Base-by-base conservation (phyloP, 1,284 basidiomycete genomes). In the Leccinum solheimii region DNA sequence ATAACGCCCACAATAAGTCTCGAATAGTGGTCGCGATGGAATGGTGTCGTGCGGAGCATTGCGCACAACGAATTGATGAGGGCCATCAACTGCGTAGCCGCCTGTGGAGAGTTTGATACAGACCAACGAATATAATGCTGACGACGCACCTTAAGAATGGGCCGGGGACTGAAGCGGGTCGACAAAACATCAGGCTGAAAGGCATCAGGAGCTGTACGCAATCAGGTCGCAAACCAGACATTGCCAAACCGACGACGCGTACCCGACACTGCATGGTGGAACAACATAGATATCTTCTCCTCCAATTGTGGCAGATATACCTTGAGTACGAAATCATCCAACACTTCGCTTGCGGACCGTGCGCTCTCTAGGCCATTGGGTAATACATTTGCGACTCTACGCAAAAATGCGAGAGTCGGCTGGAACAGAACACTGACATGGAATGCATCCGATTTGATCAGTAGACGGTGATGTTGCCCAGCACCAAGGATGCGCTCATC, bases 241-340 rank as follows among this genome's bases (percentile, higher is more conserved):
- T 34, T 48, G 21, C n/a, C 55, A 38, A 53, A 50, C 40, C 21
- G 50, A 61, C 59, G 40, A n/a, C 26, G 70, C 78, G 53, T 75
- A 91, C 93, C 88, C 19, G 88, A 88, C 4, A 96, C 87, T 13
- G 94, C 87, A 60, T 91, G 85, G 72, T 94, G 93, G 77, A 98
- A 98, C 34, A 97, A 79, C 56, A 86, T 81, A 0, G 92, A 89
- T 48, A 98, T 94, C 75, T 95, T 97, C 69, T 98, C 96, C 75
- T 98, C 96, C 62, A 99, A 78, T 74, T 97, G 95, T 0, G 97
- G 96, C 49, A 99, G 78, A 78, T 98, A 99, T 0, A 95, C 90
- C 64, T 91, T 91, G 58, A 94, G 81, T 7, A 99, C 95, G 73
- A 99, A 99, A 60, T 98, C 95, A 64, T 98, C 95, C 62, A 99